Conservation (phyloP, 2,329 filamentous ascomycete species). For the Harringtonia lauricola region DNA sequence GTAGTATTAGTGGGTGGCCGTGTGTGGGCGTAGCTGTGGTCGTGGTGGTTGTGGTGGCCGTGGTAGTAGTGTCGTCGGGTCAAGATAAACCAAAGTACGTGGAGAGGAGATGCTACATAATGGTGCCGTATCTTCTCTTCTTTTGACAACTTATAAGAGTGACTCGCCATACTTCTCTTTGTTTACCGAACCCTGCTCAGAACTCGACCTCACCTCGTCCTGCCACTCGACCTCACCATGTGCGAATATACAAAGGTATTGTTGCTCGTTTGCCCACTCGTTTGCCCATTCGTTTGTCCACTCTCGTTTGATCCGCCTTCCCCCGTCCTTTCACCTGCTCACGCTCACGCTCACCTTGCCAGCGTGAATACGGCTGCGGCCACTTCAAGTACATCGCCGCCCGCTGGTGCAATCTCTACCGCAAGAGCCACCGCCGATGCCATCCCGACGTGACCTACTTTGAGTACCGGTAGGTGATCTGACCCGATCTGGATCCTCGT, state of each 20-base stretch:
- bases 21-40: too few relatives aligned
- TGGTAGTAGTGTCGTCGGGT: too few relatives aligned
- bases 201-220: too few relatives aligned
- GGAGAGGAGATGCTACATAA: too few relatives aligned
- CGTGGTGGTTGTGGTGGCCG: too few relatives aligned
- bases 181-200: too few relatives aligned
- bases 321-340: neutral
- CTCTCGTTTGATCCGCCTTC: neutral
- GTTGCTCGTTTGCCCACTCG: conserved; percentile 3
- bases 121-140: too few relatives aligned
- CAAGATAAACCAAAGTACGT: too few relatives aligned
- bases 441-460: conserved; percentile 22
- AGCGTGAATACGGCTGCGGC: conserved; percentile 22
- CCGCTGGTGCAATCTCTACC: conserved; percentile 22
- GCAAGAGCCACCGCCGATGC: conserved; percentile 20
- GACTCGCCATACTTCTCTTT: too few relatives aligned
- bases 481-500: neutral
- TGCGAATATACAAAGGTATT: conserved; percentile 40
- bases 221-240: conserved; percentile 20
- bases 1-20: too few relatives aligned
- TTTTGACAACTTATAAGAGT: too few relatives aligned
- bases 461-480: conserved; percentile 17
- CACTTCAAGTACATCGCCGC: conserved; percentile 25
- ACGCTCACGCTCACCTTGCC: neutral
- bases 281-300: neutral